Base-by-base conservation (phyloP, 2,329 filamentous ascomycete genomes). In the Fusarium metavorans region DNA sequence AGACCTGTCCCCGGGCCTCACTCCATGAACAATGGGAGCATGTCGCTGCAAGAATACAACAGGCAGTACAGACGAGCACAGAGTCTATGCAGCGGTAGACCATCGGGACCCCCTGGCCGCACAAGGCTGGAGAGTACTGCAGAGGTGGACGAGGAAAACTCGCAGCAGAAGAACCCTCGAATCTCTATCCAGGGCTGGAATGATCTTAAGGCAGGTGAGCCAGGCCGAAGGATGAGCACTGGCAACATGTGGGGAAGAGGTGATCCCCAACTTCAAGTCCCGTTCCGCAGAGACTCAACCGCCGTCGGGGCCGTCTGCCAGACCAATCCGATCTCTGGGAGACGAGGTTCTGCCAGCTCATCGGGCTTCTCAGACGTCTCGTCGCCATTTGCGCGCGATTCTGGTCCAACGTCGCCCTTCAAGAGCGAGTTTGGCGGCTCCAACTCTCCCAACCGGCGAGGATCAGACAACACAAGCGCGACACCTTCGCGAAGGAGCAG, bases 21-120 rank as follows among this genome's bases (percentile, higher is more conserved):
- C 37, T 66, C 69, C 18, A 63, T 71, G 48, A 70, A 50, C 50
- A 77, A 81, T 5, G 69, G 80, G 7, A 77, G 79, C 39, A 76
- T 80, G 18, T 77, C 81, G 3, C 81, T 83, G 2, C 80, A 78
- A 23, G 81, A 84, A 45, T 82, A 84, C 72, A 79, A 79, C 37
- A 82, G 75, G 37, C 79, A 82, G 2, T 77, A 87, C 34, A 80
- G 80, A 58, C 80, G 83, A 54, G 82, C 81, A 14, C 85, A 85
- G 69, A 82, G 81, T 65, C 79, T 84, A 4, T 72, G 76, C 66
- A 74, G 63, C 18, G 73, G 73, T 25, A 67, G 68, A 30, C 67
- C 76, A 27, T 80, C 82, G 35, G 84, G 84, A 39, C 82, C 86
- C 45, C 86, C 85, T 72, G 59, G 39, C 30, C 50, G 82, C 64